Conservation (phyloP, 2,329 filamentous ascomycete species). For the Colletotrichum chlorophyti region DNA sequence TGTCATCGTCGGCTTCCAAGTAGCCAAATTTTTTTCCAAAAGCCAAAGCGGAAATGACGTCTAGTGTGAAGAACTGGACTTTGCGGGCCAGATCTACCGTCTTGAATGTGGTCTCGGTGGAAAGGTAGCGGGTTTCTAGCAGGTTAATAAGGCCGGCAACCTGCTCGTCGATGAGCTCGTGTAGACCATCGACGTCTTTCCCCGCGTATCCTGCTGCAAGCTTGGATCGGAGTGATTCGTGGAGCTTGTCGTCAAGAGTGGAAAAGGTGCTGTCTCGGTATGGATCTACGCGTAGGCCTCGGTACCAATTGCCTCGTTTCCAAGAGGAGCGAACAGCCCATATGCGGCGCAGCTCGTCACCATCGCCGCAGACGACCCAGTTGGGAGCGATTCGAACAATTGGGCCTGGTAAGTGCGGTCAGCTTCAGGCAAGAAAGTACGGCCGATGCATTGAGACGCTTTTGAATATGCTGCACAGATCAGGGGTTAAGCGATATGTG, state of each 20-base stretch:
- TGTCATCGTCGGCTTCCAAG: constrained; percentile 51
- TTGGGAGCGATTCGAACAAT: constrained; percentile 37
- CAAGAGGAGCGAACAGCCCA: constrained; percentile 36
- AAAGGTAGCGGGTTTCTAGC: constrained; percentile 48
- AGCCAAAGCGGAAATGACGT: constrained; percentile 59
- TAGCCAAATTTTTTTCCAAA: constrained; percentile 57
- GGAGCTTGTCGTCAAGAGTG: constrained; percentile 54
- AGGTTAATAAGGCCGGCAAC: constrained; percentile 52
- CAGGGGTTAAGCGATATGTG: no score
- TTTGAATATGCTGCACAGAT: no score
- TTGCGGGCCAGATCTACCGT: constrained; percentile 56
- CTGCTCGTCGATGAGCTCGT: constrained; percentile 49
- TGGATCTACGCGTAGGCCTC: constrained; percentile 56
- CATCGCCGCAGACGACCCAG: constrained; percentile 38
- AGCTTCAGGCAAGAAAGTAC: no score
- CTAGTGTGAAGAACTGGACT: constrained; percentile 60
- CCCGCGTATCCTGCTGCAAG: constrained; percentile 34
- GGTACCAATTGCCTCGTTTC: constrained; percentile 48
- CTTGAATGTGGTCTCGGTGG: constrained; percentile 38
- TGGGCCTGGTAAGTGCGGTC: constrained; percentile 28
- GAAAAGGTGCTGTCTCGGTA: constrained; percentile 58
- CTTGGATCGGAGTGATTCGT: constrained; percentile 46
- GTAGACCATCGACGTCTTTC: constrained; percentile 38
- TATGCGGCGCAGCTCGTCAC: constrained; percentile 36
- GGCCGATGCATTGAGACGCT: no score